Percentiles rank a stretch among this genome's conserved stretches.
These are phyloP conservation scores for Pythium phragmitis DNA, from an alignment of 352 stramenopile species.

Conservation along the genomic window DNA sequence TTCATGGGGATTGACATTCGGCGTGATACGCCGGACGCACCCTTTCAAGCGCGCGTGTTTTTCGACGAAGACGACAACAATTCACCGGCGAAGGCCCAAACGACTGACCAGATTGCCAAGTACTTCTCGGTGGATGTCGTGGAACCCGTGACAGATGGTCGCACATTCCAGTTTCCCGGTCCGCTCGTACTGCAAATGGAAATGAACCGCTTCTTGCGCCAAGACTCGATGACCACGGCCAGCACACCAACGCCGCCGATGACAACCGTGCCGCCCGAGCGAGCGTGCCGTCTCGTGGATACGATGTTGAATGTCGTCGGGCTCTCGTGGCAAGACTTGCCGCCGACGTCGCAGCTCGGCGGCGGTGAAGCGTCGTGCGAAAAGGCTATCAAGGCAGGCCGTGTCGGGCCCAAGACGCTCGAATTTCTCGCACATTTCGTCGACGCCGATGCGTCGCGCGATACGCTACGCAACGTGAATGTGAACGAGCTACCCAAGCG, in stretches of 20 bases:
- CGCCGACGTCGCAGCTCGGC: slow-evolving; percentile 35
- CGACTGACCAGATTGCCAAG: slow-evolving; percentile 36
- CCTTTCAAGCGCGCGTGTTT: slow-evolving; percentile 21
- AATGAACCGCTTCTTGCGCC: slow-evolving; percentile 47
- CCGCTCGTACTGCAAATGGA: slow-evolving; percentile 59
- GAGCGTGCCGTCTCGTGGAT: slow-evolving; percentile 39
- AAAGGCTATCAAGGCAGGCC: slow-evolving; percentile 32
- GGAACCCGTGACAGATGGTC: slow-evolving; percentile 1
- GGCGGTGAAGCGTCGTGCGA: slow-evolving; percentile 25
- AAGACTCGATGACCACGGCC: not conserved
- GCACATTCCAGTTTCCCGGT: slow-evolving; percentile 37
- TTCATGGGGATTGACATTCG: slow-evolving; percentile 60
- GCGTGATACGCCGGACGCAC: slow-evolving; percentile 10
- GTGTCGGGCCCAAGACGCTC: slow-evolving; percentile 27
- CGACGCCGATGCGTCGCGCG: slow-evolving; percentile 25
- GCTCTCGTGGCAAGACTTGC: slow-evolving; percentile 52
- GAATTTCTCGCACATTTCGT: slow-evolving; percentile 45
- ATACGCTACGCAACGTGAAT: slow-evolving; percentile 43
- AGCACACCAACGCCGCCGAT: not conserved
- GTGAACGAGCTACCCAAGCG: slow-evolving; percentile 43
- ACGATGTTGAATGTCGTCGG: slow-evolving; percentile 42
- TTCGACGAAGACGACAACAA: slow-evolving; percentile 25
- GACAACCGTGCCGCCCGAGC: slow-evolving; percentile 1
- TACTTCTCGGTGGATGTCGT: slow-evolving; percentile 37
- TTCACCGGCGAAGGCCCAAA: not conserved